phyloP scores from a whole-genome alignment of 768 basidiomycete genomes.

The Russula ochroleuca region DNA sequence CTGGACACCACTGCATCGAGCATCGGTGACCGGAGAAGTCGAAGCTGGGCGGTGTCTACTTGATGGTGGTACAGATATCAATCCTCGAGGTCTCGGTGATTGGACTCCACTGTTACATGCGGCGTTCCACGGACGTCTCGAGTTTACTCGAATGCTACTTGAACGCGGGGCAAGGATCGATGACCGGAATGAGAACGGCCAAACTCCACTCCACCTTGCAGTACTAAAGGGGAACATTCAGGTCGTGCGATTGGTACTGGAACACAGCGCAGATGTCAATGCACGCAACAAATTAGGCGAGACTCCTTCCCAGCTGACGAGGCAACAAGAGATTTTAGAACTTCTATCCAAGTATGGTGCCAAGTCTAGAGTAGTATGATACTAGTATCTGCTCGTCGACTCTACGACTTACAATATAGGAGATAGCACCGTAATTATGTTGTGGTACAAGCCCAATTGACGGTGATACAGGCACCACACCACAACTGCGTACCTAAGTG shows the following conservation, averaged over 20 bases:
- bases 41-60: background rate
- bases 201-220: background rate
- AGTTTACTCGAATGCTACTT: background rate
- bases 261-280: background rate
- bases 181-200: fast-evolving
- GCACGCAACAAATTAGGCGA: background rate
- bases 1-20: background rate
- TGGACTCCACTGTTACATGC: background rate
- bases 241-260: background rate
- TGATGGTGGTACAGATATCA: background rate
- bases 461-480: too few relatives aligned
- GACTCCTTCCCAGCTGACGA: background rate
- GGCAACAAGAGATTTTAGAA: background rate
- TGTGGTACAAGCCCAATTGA: too few relatives aligned
- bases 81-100: background rate
- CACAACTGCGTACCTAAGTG: too few relatives aligned
- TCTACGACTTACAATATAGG: background rate
- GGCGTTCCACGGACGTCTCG: background rate
- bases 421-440: background rate
- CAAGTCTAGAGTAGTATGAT: background rate
- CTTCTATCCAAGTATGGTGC: background rate
- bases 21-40: background rate
- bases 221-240: background rate
- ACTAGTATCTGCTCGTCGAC: background rate
- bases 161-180: background rate